Base-by-base conservation (phyloP, 352 stramenopile species). In the Pythium guiyangense region DNA sequence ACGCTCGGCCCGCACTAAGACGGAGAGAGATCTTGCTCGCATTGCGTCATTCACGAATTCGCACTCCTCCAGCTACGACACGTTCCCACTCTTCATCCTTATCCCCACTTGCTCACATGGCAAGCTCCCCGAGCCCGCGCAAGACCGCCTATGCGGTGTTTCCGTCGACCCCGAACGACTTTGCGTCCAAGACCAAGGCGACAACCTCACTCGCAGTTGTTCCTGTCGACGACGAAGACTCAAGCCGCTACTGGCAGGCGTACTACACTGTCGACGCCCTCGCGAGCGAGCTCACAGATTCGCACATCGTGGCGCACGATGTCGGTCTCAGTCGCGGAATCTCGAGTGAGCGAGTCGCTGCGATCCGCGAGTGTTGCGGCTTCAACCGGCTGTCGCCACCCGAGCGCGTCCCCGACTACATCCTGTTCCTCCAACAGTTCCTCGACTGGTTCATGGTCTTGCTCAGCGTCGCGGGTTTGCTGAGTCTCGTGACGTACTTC, bases 211-310 rank as follows among this genome's bases (percentile, higher is more conserved):
- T 25, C 47, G 60, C 39, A n/a, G n/a, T n/a, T 52, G 29, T 35
- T 42, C 20, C 49, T n/a, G 44, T 48, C 18, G 35, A 39, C 6
- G 40, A 59, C 17, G 54, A 68, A 11, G 66, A 66, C 45, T 35
- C 45, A 22, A 50, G 35, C 20, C 65, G 61, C 2, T 79, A 79
- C 54, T 71, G 65, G 62, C 59, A 79, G 25, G 68, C 71, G 26
- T 80, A 80, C 59, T 60, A 61, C 10, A 25, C 57, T 15, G 46
- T 77, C 40, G 65, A 74, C 43, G 63, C 67, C n/a, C 37, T 80
- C 15, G 47, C 60, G 15, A 15, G 15, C 4, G 54, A 65, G 37
- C 35, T 55, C 25, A 52, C 62, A 14, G 58, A 58, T 39, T 73
- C 60, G 40, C 60, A 55, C 18, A 77, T 79, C 34, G 55, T 42